Conservation (phyloP, 2,329 filamentous ascomycete species). For the Penicillium psychrosexuale region DNA sequence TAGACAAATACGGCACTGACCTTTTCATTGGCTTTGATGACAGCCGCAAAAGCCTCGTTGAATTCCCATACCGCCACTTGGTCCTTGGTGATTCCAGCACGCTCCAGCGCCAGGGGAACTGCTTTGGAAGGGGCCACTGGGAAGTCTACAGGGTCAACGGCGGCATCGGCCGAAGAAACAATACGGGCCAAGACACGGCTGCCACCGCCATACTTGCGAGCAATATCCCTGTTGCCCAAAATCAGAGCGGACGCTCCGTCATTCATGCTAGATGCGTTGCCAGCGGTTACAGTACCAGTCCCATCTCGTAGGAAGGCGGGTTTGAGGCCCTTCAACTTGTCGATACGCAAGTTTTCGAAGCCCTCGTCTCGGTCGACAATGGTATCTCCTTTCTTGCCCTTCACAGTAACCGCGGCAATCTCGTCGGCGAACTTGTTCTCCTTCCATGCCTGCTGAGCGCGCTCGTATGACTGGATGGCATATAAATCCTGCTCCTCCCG, state of each 20-base stretch:
- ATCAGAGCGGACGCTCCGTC: constrained; percentile 91
- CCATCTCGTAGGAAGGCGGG: constrained; percentile 86
- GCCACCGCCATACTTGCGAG: constrained; percentile 71
- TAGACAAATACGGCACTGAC: constrained; percentile 40
- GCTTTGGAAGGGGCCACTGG: constrained; percentile 88
- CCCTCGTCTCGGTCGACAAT: constrained; percentile 83
- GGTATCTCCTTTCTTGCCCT: constrained; percentile 76
- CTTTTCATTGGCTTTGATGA: constrained; percentile 93
- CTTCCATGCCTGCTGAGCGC: constrained; percentile 87
- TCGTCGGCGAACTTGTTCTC: constrained; percentile 80
- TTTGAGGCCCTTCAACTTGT: constrained; percentile 82
- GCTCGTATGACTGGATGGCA: constrained; percentile 82
- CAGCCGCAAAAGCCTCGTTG: constrained; percentile 95
- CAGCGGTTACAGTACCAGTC: constrained; percentile 86
- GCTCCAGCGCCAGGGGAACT: constrained; percentile 81
- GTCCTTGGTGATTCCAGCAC: constrained; percentile 85
- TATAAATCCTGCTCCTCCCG: constrained; percentile 88
- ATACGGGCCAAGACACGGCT: constrained; percentile 86
- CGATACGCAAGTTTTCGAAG: constrained; percentile 78
- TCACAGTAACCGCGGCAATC: constrained; percentile 81
- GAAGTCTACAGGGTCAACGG: constrained; percentile 89
- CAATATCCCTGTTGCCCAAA: constrained; percentile 74
- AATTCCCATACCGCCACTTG: constrained; percentile 97
- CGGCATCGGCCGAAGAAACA: constrained; percentile 81
- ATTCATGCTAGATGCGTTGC: constrained; percentile 90